phyloP scores from a whole-genome alignment of 1,284 basidiomycete genomes.

The Microbotryum lychnidis-dioicae region DNA sequence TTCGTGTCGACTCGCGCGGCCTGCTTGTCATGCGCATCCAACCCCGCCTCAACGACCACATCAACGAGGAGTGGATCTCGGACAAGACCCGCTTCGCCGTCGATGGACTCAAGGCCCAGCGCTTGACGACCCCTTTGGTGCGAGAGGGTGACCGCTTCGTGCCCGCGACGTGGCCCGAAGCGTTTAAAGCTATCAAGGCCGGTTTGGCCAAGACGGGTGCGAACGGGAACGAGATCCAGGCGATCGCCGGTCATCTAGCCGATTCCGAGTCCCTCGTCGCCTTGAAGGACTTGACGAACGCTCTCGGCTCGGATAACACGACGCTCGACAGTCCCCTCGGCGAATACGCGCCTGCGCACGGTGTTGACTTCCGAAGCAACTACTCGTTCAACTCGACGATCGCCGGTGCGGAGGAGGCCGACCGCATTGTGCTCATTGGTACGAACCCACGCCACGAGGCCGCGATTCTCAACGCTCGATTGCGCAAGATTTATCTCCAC shows the following conservation, averaged over 20 bases:
- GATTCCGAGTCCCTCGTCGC: slow-evolving; percentile 91
- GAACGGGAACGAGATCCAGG: slow-evolving; percentile 91
- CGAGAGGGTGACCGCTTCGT: slow-evolving; percentile 90
- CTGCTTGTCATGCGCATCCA: slow-evolving; percentile 96
- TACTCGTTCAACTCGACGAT: slow-evolving; percentile 97
- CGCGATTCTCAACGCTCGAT: slow-evolving; percentile 91
- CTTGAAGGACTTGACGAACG: slow-evolving; percentile 88
- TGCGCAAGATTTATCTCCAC: slow-evolving; percentile 89
- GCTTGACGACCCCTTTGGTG: slow-evolving; percentile 83
- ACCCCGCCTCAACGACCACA: slow-evolving; percentile 91
- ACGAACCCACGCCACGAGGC: slow-evolving; percentile 98
- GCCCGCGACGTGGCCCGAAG: slow-evolving; percentile 85
- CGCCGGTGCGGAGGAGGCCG: slow-evolving; percentile 81
- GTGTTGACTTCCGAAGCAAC: slow-evolving; percentile 87
- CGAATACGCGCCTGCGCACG: slow-evolving; percentile 57
- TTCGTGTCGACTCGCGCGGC: slow-evolving; percentile 91
- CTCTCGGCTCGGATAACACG: slow-evolving; percentile 91
- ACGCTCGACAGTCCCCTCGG: slow-evolving; percentile 69
- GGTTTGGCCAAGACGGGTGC: slow-evolving; percentile 76
- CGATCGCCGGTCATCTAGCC: slow-evolving; percentile 81
- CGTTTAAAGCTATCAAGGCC: slow-evolving; percentile 66
- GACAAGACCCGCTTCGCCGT: slow-evolving; percentile 98
- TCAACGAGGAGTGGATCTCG: slow-evolving; percentile 99
- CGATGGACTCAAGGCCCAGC: slow-evolving; percentile 92
- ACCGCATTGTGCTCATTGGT: slow-evolving; percentile 86